These are phyloP conservation scores for Podila horticola DNA, from an alignment of 192 early-diverging fungal species.

Conservation along the genomic window DNA sequence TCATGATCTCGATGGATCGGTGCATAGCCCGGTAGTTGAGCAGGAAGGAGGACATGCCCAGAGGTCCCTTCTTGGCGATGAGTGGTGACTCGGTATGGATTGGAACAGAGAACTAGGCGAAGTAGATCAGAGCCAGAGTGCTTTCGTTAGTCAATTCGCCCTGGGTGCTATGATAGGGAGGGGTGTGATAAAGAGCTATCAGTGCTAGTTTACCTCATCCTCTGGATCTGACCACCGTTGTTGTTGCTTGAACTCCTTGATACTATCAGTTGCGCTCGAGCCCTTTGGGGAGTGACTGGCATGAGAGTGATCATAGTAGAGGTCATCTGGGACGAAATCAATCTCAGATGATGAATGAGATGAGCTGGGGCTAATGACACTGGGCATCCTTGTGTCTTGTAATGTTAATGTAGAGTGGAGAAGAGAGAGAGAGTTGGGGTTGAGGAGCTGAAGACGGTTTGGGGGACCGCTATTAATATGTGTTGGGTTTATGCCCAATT, in stretches of 20 bases:
- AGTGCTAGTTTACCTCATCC: not conserved
- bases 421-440: not conserved
- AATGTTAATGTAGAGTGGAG: not conserved
- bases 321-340: not conserved
- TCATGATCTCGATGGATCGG: conserved; percentile 51
- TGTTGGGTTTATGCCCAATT: too few relatives aligned
- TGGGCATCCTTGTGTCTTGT: not conserved
- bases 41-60: conserved; percentile 41
- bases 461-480: too few relatives aligned
- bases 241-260: not conserved
- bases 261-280: not conserved
- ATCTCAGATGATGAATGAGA: not conserved
- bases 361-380: not conserved
- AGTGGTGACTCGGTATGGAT: conserved; percentile 48
- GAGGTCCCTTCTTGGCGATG: conserved; percentile 22
- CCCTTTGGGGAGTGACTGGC: not conserved
- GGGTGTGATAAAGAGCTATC: not conserved
- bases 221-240: not conserved
- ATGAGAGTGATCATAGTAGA: not conserved
- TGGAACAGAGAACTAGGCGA: conserved; percentile 34
- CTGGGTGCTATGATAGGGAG: too few relatives aligned
- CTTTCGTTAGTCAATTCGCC: not conserved
- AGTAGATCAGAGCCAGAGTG: not conserved
- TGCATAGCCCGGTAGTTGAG: conserved; percentile 40
- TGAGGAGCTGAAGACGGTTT: too few relatives aligned